Percentiles rank a stretch among this genome's conserved stretches.
These are phyloP conservation scores for Phialophora tarda DNA, from an alignment of 2,329 filamentous ascomycete species.

Conservation along the genomic window DNA sequence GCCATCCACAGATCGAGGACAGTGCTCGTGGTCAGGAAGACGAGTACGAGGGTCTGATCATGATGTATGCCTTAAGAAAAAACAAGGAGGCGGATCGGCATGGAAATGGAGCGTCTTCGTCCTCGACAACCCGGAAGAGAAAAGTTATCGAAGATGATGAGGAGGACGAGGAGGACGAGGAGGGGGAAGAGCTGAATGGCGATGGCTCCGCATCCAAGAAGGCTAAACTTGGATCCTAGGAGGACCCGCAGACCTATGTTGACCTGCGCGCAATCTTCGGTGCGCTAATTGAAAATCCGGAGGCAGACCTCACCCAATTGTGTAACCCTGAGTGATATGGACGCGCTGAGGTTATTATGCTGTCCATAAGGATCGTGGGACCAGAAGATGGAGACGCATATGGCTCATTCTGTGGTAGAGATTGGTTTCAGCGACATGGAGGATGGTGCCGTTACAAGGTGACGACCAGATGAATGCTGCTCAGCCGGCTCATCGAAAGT, in stretches of 20 bases:
- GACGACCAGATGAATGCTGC: not conserved
- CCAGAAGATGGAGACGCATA: not conserved
- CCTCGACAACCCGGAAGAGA: conserved; percentile 37
- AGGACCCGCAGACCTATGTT: not conserved
- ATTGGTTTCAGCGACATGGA: not conserved
- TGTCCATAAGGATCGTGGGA: not conserved
- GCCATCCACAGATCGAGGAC: conserved; percentile 64
- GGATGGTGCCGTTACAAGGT: not conserved
- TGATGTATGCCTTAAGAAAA: conserved; percentile 46
- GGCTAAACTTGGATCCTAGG: conserved; percentile 11
- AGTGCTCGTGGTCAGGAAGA: conserved; percentile 63
- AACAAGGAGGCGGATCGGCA: conserved; percentile 38
- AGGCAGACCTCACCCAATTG: not conserved
- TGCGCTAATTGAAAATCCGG: not conserved
- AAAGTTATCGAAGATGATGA: conserved; percentile 42
- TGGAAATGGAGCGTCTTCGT: conserved; percentile 40
- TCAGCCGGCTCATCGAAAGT: not conserved
- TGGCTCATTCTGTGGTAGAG: not conserved
- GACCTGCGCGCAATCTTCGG: not conserved
- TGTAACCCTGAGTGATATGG: not conserved
- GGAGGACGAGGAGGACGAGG: conserved; percentile 37
- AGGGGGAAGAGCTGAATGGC: conserved; percentile 33
- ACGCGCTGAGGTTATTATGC: not conserved
- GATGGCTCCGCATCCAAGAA: conserved; percentile 29
- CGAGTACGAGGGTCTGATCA: conserved; percentile 63